These are phyloP conservation scores for Fomitopsis pulvina DNA, from an alignment of 768 basidiomycete genomes.

Conservation along the genomic window DNA sequence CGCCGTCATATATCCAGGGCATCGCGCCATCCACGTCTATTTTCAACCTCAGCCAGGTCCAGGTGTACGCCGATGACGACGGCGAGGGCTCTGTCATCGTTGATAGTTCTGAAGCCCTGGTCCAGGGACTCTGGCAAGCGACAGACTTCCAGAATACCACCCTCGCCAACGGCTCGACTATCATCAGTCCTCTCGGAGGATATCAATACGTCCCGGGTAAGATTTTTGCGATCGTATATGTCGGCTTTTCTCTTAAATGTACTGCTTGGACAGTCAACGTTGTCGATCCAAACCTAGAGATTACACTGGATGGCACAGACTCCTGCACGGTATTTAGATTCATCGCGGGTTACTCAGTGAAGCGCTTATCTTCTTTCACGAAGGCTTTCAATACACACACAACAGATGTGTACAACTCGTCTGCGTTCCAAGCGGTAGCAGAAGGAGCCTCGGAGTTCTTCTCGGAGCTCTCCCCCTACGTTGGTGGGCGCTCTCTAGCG, in stretches of 20 bases:
- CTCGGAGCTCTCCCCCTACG: slow-evolving; percentile 37
- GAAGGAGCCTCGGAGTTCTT: slow-evolving; percentile 43
- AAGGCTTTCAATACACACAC: slow-evolving; percentile 30
- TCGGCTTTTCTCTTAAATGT: too few species aligned
- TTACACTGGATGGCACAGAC: slow-evolving; percentile 64
- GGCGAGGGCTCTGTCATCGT: slow-evolving; percentile 63
- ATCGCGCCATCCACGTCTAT: slow-evolving; percentile 22
- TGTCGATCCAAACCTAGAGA: slow-evolving; percentile 52
- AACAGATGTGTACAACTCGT: slow-evolving; percentile 47
- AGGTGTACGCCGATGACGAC: slow-evolving; percentile 58
- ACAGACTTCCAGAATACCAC: slow-evolving; percentile 39
- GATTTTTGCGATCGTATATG: slow-evolving; percentile 9
- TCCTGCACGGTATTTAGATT: slow-evolving; percentile 41
- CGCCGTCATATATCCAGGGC: slow-evolving; percentile 44
- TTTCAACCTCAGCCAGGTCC: slow-evolving; percentile 33
- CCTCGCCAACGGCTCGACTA: slow-evolving; percentile 58
- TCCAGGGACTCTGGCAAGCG: slow-evolving; percentile 64
- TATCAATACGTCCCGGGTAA: slow-evolving; percentile 54
- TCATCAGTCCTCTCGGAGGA: slow-evolving; percentile 54
- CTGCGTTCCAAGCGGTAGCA: slow-evolving; percentile 40
- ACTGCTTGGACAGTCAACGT: slow-evolving; percentile 41
- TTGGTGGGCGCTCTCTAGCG: slow-evolving; percentile 49
- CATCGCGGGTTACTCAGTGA: neutral
- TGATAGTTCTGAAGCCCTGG: slow-evolving; percentile 58
- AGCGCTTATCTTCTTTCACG: neutral